Evolutionary conservation across 108 stramenopile genomes (phyloP), one percentile per base, ranked within the genome.

Genomic region (Skeletonema tropicum): DNA sequence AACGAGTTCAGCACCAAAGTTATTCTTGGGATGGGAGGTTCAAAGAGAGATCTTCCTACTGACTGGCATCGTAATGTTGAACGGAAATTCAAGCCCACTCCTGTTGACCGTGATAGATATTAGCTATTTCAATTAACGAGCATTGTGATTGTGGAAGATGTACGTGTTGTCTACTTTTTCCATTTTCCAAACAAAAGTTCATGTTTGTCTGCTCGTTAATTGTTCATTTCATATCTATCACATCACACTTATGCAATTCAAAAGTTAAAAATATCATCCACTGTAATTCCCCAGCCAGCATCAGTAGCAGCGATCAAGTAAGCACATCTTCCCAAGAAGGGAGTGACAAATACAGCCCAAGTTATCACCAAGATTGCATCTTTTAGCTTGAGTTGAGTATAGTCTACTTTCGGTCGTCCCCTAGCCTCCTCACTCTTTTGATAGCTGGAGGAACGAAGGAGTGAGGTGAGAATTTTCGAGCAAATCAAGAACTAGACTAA

Each of bases 351-450:
- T 35, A 70, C 3, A 0, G 80, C 80, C 80, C 80, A 81, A 17
- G 70, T 35, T 15, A 76, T 15, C 1, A 70, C 64, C 69, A 76
- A 65, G 14, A 66, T 26, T 9, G 80, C 80, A 15, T 81, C 29
- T 36, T 71, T 76, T 14, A 48, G 62, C 46, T 76, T 68, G 25
- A 81, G 48, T n/a, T 48, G 55, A 25, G 76, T 77, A 57, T 86
- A 86, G 66, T 86, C 85, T 25, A 74, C 66, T 57, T 79, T 74
- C 12, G 60, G 66, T 12, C 81, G 70, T 0, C 73, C 86, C 9
- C 63, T 72, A 39, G 79, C 71, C 66, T 77, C 74, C 38, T 80
- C 76, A 21, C 60, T 35, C 42, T 86, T 78, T 59, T 85, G 76
- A 17, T 48, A 48, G 10, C 36, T 38, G 36, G 36, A 38, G 36